phyloP scores from a whole-genome alignment of 805 yeast genomes.

The Monosporozyma solicola region DNA sequence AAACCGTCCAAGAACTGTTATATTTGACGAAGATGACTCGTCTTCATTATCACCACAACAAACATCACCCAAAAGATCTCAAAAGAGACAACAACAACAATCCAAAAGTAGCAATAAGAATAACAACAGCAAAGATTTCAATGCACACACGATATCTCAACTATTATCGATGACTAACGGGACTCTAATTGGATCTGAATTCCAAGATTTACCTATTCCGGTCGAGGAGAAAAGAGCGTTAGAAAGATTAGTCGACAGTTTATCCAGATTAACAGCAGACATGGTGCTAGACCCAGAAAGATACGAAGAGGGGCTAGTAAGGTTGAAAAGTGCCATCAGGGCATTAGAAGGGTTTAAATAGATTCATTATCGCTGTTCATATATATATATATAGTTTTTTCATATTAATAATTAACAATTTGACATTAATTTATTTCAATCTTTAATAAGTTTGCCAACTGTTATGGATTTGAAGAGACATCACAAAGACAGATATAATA shows the following conservation, averaged over 20 bases:
- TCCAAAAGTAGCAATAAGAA: neutral
- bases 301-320: slow-evolving; percentile 66
- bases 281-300: slow-evolving; percentile 80
- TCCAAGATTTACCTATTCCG: slow-evolving; percentile 64
- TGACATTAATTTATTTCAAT: neutral
- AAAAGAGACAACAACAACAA: neutral
- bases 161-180: slow-evolving; percentile 35
- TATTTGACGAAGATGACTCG: slow-evolving; percentile 7
- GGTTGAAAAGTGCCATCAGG: slow-evolving; percentile 73
- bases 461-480: neutral
- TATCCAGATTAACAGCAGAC: slow-evolving; percentile 80
- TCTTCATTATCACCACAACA: neutral
- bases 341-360: slow-evolving; percentile 70
- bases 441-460: neutral
- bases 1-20: slow-evolving; percentile 25
- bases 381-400: neutral
- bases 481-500: neutral
- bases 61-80: neutral
- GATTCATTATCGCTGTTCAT: neutral
- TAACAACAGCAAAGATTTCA: slow-evolving; percentile 10
- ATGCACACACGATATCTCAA: slow-evolving; percentile 30
- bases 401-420: neutral
- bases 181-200: slow-evolving; percentile 45
- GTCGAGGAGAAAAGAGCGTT: slow-evolving; percentile 66
- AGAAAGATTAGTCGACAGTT: slow-evolving; percentile 78